These are phyloP conservation scores for Pleurotus giganteus DNA, from an alignment of 768 basidiomycete genomes.

Conservation along the genomic window DNA sequence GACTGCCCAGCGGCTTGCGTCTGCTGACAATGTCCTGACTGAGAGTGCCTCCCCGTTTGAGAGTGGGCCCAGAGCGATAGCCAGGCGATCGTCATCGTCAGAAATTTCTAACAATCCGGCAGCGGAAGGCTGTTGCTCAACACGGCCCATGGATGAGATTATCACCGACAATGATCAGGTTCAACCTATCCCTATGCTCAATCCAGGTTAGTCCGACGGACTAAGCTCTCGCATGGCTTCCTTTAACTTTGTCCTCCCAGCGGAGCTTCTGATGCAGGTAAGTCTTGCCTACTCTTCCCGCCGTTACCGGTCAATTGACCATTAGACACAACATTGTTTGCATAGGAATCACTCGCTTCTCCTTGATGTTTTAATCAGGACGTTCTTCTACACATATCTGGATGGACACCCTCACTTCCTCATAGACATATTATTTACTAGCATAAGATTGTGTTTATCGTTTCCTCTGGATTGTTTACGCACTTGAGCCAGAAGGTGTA, in stretches of 20 bases:
- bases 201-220: conserved; percentile 49
- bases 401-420: no score
- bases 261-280: conserved; percentile 65
- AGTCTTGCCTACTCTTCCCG: conserved; percentile 15
- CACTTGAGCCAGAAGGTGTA: no score
- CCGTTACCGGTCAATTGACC: not conserved
- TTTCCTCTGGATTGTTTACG: no score
- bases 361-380: no score
- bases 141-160: conserved; percentile 52
- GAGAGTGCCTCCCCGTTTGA: not conserved
- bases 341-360: conserved; percentile 65
- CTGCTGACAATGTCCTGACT: conserved; percentile 17
- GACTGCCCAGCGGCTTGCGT: conserved; percentile 16
- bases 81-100: no score
- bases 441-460: no score
- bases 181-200: conserved; percentile 70
- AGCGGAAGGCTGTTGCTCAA: conserved; percentile 29
- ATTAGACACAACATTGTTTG: conserved; percentile 14
- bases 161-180: conserved; percentile 63
- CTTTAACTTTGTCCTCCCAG: conserved; percentile 23
- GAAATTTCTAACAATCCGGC: no score
- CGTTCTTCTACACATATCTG: not conserved
- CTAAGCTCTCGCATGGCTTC: conserved; percentile 7
- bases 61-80: not conserved
- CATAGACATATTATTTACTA: not conserved